These are phyloP conservation scores for Aspergillus kassunensis DNA, from an alignment of 495 filamentous ascomycete species.

Conservation along the genomic window DNA sequence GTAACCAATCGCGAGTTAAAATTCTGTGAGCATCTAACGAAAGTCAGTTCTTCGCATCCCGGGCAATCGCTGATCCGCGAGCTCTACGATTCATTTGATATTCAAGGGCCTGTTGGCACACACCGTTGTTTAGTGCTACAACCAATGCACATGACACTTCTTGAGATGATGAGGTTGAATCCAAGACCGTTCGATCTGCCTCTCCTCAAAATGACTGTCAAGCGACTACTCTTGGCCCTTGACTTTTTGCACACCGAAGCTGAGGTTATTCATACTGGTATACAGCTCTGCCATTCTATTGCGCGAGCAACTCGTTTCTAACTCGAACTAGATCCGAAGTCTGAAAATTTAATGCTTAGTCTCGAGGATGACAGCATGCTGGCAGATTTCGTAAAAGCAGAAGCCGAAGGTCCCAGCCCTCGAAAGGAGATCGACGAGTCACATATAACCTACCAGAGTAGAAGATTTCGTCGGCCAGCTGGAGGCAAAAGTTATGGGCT, in stretches of 20 bases:
- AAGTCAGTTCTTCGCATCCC: constrained; percentile 26
- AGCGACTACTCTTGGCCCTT: constrained; percentile 33
- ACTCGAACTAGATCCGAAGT: constrained; percentile 25
- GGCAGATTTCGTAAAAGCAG: constrained; percentile 24
- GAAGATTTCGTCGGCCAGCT: constrained; percentile 17
- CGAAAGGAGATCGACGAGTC: constrained; percentile 22
- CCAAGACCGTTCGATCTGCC: constrained; percentile 24
- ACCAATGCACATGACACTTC: constrained; percentile 36
- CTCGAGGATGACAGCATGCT: constrained; percentile 28
- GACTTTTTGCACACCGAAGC: constrained; percentile 42
- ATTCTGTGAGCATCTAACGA: constrained; percentile 35
- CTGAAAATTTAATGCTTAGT: no score
- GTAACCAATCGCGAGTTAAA: constrained; percentile 31
- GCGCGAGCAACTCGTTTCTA: constrained; percentile 1
- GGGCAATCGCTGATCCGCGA: constrained; percentile 34
- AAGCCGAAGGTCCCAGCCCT: constrained; percentile 22
- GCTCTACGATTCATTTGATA: constrained; percentile 38
- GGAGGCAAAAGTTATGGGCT: no score
- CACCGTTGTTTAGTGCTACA: constrained; percentile 44
- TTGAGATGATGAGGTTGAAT: constrained; percentile 26
- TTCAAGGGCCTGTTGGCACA: constrained; percentile 32
- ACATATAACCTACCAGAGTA: constrained; percentile 26
- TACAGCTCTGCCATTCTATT: background rate
- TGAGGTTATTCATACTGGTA: constrained; percentile 44
- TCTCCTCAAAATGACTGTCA: constrained; percentile 30